Evolutionary conservation across 192 early-diverging fungal genomes (phyloP).

Genomic region (Chytriomyces confervae): DNA sequence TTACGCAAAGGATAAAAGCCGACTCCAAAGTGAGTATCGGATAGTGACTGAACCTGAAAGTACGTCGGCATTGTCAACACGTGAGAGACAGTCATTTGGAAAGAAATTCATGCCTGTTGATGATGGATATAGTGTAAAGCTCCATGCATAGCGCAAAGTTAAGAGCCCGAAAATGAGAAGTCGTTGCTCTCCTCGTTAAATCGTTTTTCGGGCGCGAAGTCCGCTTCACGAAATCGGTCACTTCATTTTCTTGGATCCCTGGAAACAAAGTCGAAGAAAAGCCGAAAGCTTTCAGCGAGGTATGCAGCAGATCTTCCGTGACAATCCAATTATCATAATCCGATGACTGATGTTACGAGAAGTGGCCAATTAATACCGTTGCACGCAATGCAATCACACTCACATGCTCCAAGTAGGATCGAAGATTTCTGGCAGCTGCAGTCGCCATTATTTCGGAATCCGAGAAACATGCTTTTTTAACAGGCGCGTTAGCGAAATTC

Average conservation of each 20-base stretch:
- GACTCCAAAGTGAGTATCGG: constrained; percentile 7
- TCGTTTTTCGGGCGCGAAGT: neutral
- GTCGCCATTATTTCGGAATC: constrained; percentile 10
- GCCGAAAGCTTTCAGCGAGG: constrained; percentile 6
- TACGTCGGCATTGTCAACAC: too few relatives aligned
- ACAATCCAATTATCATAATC: constrained; percentile 16
- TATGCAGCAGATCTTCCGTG: neutral
- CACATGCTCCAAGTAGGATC: constrained; percentile 13
- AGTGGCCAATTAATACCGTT: too few relatives aligned
- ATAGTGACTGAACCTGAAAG: constrained; percentile 13
- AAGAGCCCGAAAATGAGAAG: constrained; percentile 8
- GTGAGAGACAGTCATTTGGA: neutral
- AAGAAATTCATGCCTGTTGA: constrained; percentile 13
- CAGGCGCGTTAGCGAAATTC: neutral
- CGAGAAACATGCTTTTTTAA: constrained; percentile 15
- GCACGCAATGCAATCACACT: neutral
- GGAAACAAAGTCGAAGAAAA: neutral
- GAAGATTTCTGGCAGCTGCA: constrained; percentile 19
- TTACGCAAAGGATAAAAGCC: constrained; percentile 7
- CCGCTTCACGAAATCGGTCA: neutral
- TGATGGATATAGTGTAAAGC: constrained; percentile 15
- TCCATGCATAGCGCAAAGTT: constrained; percentile 29
- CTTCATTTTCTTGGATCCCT: neutral
- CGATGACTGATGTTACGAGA: neutral
- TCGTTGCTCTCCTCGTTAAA: neutral